Evolutionary conservation across 2,329 filamentous ascomycete genomes (phyloP).

Genomic region (Penicillium concentricum): DNA sequence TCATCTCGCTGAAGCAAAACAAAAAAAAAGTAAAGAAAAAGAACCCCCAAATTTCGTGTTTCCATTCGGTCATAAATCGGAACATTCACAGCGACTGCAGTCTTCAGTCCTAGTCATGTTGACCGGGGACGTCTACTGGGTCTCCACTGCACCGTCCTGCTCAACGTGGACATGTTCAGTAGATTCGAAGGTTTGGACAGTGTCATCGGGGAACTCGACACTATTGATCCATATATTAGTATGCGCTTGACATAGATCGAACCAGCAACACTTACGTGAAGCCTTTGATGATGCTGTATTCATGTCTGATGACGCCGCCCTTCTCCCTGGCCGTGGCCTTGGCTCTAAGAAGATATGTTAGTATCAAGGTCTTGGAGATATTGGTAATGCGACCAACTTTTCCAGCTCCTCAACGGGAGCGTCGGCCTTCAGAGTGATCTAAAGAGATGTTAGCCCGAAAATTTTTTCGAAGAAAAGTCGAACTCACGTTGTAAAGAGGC

Average conservation of each 20-base stretch:
- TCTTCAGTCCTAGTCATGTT: neutral
- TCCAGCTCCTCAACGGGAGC: constrained; percentile 66
- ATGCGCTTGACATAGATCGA: neutral
- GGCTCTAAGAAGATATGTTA: constrained; percentile 52
- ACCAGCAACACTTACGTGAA: constrained; percentile 69
- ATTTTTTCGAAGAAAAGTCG: neutral
- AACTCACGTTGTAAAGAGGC: constrained; percentile 42
- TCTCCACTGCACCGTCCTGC: constrained; percentile 67
- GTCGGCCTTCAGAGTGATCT: constrained; percentile 79
- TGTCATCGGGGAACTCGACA: constrained; percentile 68
- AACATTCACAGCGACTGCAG: neutral
- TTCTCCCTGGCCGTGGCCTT: constrained; percentile 73
- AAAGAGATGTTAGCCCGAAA: constrained; percentile 3
- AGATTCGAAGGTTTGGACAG: constrained; percentile 63
- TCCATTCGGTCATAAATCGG: neutral
- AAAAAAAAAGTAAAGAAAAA: neutral
- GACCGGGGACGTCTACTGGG: constrained; percentile 56
- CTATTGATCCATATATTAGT: constrained; percentile 46
- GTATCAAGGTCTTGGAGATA: neutral
- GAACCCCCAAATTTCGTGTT: neutral
- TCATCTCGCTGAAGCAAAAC: constrained; percentile 18
- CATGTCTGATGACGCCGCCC: constrained; percentile 80
- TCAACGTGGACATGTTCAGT: constrained; percentile 79
- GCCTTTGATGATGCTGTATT: constrained; percentile 85
- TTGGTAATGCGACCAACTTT: constrained; percentile 51